phyloP scores from a whole-genome alignment of 2,329 filamentous ascomycete species.

The Huntiella omanensis region DNA sequence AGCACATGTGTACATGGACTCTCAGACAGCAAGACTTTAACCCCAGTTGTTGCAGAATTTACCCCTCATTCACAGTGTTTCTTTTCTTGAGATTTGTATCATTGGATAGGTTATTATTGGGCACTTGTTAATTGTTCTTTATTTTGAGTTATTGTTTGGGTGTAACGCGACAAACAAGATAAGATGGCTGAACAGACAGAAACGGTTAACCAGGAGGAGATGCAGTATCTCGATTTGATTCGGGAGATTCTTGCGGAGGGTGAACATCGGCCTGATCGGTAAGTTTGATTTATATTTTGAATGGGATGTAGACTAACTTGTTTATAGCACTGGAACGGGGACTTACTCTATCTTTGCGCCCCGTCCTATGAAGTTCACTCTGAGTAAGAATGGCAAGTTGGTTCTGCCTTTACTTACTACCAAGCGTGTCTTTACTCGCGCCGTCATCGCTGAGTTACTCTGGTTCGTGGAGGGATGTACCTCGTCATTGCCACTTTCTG shows the following conservation, averaged over 20 bases:
- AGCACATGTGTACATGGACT: too few relatives aligned
- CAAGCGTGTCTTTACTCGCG: slow-evolving; percentile 85
- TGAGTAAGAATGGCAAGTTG: slow-evolving; percentile 42
- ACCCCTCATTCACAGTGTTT: background rate
- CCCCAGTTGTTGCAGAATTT: background rate
- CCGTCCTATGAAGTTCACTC: slow-evolving; percentile 65
- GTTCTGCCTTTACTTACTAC: slow-evolving; percentile 89
- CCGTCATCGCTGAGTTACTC: slow-evolving; percentile 78
- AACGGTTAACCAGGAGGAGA: slow-evolving; percentile 51
- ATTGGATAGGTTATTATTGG: background rate
- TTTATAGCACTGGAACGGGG: slow-evolving; percentile 69
- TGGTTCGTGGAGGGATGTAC: slow-evolving; percentile 88
- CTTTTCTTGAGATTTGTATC: background rate
- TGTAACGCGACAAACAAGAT: background rate
- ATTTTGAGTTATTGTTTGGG: background rate
- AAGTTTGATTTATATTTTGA: slow-evolving; percentile 12
- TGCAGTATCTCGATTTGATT: slow-evolving; percentile 84
- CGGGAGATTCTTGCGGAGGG: slow-evolving; percentile 64
- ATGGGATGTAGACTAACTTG: background rate
- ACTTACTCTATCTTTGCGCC: slow-evolving; percentile 83
- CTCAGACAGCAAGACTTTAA: background rate
- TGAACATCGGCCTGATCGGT: slow-evolving; percentile 79
- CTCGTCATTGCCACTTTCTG: slow-evolving; percentile 55
- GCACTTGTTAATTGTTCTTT: background rate
- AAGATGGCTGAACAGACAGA: slow-evolving; percentile 4